phyloP scores from a whole-genome alignment of 1,284 basidiomycete species.

The Puccinia triticina region DNA sequence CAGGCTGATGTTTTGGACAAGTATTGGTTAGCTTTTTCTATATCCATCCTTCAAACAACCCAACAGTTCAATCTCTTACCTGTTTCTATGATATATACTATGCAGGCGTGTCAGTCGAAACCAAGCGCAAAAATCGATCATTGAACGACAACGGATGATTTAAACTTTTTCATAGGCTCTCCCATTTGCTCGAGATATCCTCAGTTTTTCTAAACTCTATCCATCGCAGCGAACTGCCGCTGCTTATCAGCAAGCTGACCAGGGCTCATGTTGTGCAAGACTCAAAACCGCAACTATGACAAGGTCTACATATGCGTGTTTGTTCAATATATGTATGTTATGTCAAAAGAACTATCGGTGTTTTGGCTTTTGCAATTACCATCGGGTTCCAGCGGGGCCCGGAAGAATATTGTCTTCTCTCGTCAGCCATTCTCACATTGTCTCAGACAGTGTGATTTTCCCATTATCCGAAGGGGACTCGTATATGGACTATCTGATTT shows the following conservation, averaged over 20 bases:
- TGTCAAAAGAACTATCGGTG: no score
- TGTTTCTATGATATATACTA: neutral
- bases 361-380: no score
- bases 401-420: no score
- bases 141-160: slow-evolving; percentile 43
- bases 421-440: no score
- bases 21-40: slow-evolving; percentile 36
- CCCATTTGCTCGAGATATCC: neutral
- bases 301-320: no score
- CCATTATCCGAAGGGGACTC: no score
- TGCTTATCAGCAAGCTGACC: neutral
- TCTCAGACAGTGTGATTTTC: no score
- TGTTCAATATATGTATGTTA: no score
- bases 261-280: neutral
- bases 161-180: neutral
- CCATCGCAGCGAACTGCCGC: neutral
- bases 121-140: slow-evolving; percentile 51
- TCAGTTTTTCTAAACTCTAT: neutral
- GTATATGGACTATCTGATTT: no score
- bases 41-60: neutral
- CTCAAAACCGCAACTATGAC: neutral
- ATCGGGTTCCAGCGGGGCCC: no score
- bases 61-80: neutral
- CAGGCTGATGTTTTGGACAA: slow-evolving; percentile 51
- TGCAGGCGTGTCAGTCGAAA: slow-evolving; percentile 51